These are phyloP conservation scores for Pyrrhoderma noxium DNA, from an alignment of 1,284 basidiomycete genomes.

Conservation along the genomic window DNA sequence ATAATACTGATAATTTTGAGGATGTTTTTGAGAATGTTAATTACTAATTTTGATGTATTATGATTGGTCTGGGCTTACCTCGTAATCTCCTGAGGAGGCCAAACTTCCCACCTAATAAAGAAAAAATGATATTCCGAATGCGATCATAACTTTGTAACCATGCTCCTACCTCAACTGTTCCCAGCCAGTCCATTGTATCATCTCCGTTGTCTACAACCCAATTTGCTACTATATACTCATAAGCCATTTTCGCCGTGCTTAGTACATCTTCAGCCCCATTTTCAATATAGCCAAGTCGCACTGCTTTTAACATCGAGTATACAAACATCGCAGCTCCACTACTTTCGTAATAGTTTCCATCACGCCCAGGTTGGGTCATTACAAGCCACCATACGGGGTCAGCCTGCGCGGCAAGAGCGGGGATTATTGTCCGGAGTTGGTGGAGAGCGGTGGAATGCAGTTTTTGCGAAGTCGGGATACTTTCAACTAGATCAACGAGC, in stretches of 20 bases:
- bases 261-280: constrained; percentile 30
- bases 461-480: constrained; percentile 23
- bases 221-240: constrained; percentile 34
- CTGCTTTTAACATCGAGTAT: constrained; percentile 38
- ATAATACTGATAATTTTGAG: no score
- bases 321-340: constrained; percentile 42
- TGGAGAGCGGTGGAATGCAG: constrained; percentile 25
- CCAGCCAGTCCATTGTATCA: constrained; percentile 38
- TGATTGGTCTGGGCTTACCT: constrained; percentile 33
- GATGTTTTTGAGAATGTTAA: no score
- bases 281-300: constrained; percentile 34
- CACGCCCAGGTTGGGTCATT: constrained; percentile 39
- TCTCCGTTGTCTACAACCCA: constrained; percentile 37
- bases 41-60: no score
- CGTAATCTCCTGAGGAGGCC: constrained; percentile 32
- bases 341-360: constrained; percentile 44
- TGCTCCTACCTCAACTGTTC: constrained; percentile 35
- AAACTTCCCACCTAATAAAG: constrained; percentile 36
- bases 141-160: neutral
- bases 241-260: constrained; percentile 34
- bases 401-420: constrained; percentile 33
- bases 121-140: neutral
- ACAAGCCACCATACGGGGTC: constrained; percentile 45
- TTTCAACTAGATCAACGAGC: constrained; percentile 33
- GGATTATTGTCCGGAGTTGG: constrained; percentile 31